Conservation (phyloP, 768 basidiomycete species). For the Leccinum longicurvipes region DNA sequence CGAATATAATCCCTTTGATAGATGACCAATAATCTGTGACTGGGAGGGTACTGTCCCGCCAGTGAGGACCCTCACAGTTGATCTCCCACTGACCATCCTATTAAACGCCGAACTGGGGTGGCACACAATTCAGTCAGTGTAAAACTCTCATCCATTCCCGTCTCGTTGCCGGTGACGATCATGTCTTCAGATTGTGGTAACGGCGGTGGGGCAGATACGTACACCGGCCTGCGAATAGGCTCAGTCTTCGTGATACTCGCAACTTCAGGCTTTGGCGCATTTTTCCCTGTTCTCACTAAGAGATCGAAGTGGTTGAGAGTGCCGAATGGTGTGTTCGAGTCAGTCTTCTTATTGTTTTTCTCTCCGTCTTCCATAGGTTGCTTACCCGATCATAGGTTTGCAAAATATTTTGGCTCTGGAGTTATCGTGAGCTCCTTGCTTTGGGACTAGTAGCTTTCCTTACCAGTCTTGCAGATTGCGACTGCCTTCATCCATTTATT, state of each 20-base stretch:
- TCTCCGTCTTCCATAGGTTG: background rate
- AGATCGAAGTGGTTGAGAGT: conserved; percentile 45
- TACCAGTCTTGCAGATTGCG: conserved; percentile 55
- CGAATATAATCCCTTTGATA: background rate
- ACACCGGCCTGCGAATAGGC: conserved; percentile 57
- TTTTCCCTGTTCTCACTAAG: conserved; percentile 68
- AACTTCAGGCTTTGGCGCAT: conserved; percentile 56
- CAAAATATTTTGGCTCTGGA: conserved; percentile 89
- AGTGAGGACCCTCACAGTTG: conserved; percentile 27
- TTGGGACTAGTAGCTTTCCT: background rate
- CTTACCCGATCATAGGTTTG: conserved; percentile 49
- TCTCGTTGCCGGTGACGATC: background rate
- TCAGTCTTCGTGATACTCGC: conserved; percentile 72
- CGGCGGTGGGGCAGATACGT: conserved; percentile 49
- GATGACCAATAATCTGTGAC: conserved; percentile 7
- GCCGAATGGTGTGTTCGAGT: conserved; percentile 59
- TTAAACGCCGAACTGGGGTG: background rate
- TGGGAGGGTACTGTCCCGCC: conserved; percentile 17
- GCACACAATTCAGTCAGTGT: background rate
- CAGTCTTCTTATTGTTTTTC: conserved; percentile 24
- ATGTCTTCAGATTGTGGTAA: conserved; percentile 44
- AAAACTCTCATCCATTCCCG: background rate
- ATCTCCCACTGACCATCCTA: conserved; percentile 11
- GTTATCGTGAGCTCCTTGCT: conserved; percentile 60
- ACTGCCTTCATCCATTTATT: conserved; percentile 88